These are phyloP conservation scores for Clarireedia hainanense DNA, from an alignment of 2,329 filamentous ascomycete species.

Conservation along the genomic window DNA sequence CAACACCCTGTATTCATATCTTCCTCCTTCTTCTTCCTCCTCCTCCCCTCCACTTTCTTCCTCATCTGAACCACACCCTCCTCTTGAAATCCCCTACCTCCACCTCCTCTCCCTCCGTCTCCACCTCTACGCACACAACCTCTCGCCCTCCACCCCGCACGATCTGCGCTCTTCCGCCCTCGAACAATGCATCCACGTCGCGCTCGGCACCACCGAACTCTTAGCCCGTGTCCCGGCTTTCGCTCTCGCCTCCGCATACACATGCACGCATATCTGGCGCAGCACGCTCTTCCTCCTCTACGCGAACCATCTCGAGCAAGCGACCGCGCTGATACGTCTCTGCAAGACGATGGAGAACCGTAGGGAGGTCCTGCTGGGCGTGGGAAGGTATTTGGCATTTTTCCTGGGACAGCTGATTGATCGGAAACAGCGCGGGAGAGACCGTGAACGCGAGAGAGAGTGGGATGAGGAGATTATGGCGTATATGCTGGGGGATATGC, in stretches of 20 bases:
- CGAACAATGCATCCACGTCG: constrained; percentile 65
- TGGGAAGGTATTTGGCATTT: constrained; percentile 74
- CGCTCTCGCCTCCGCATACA: constrained; percentile 52
- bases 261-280: constrained; percentile 81
- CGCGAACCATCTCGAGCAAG: constrained; percentile 63
- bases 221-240: constrained; percentile 54
- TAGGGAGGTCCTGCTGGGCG: constrained; percentile 66
- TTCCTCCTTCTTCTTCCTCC: constrained; percentile 64
- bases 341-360: constrained; percentile 62
- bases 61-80: constrained; percentile 60
- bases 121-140: constrained; percentile 80
- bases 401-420: constrained; percentile 64
- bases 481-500: constrained; percentile 79
- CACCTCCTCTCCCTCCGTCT: constrained; percentile 79
- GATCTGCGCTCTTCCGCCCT: constrained; percentile 64
- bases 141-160: constrained; percentile 61
- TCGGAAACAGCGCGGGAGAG: constrained; percentile 33
- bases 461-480: constrained; percentile 80
- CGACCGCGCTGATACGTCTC: constrained; percentile 64
- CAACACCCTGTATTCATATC: constrained; percentile 26
- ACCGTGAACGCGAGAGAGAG: constrained; percentile 31
- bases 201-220: constrained; percentile 71
- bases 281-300: constrained; percentile 75
- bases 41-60: constrained; percentile 66
- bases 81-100: constrained; percentile 66